A percentile compares a stretch with the other conserved stretches of the same genome.
Evolutionary conservation across 2,329 filamentous ascomycete genomes (phyloP).

Genomic region (Fusarium odoratissimum): DNA sequence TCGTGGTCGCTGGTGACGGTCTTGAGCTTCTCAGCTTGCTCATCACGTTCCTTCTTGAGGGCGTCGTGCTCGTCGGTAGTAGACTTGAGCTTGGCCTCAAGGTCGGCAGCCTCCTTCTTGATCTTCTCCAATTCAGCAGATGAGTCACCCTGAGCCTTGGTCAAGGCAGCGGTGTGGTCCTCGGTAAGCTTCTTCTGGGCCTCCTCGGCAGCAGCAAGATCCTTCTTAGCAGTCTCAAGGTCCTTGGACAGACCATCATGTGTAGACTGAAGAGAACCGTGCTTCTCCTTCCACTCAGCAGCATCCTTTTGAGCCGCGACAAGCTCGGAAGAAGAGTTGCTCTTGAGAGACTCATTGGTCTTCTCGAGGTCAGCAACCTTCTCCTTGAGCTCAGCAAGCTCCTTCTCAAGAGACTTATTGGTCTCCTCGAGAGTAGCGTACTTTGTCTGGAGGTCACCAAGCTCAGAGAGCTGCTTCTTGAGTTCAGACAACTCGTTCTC

Average conservation of each 20-base stretch:
- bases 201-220: slow-evolving; percentile 42
- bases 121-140: slow-evolving; percentile 37
- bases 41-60: slow-evolving; percentile 38
- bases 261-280: slow-evolving; percentile 36
- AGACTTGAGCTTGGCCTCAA: slow-evolving; percentile 45
- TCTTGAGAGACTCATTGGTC: slow-evolving; percentile 43
- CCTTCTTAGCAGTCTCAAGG: slow-evolving; percentile 49
- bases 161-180: slow-evolving; percentile 34
- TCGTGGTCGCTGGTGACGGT: slow-evolving; percentile 28
- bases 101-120: slow-evolving; percentile 29
- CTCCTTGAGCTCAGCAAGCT: slow-evolving; percentile 46
- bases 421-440: slow-evolving; percentile 47
- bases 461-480: slow-evolving; percentile 47
- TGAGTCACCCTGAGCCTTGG: slow-evolving; percentile 43
- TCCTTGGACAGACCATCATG: slow-evolving; percentile 43
- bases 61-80: slow-evolving; percentile 36
- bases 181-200: slow-evolving; percentile 43
- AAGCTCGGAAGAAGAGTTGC: slow-evolving; percentile 49
- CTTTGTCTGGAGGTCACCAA: slow-evolving; percentile 50
- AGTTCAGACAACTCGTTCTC: slow-evolving; percentile 45
- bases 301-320: slow-evolving; percentile 47
- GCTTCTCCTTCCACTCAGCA: slow-evolving; percentile 46
- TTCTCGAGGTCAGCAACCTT: slow-evolving; percentile 46
- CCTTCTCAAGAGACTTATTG: slow-evolving; percentile 40
- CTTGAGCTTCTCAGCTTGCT: slow-evolving; percentile 38